Conservation (phyloP, 176 grass and related monocot species). For the Triticum turgidum region DNA sequence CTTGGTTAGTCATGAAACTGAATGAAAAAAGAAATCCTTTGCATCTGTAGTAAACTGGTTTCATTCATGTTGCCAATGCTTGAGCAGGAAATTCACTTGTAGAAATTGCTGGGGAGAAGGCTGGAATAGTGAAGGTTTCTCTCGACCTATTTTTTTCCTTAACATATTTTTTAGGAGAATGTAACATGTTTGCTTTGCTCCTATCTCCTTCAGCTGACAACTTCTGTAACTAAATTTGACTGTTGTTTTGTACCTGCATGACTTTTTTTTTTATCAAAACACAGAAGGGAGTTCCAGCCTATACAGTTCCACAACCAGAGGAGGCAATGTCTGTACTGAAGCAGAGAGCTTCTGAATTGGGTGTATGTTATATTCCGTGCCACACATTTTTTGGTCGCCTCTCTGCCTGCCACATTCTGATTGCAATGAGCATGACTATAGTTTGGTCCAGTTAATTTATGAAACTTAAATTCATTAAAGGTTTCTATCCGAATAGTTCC, state of each 20-base stretch:
- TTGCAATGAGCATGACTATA: constrained; percentile 2
- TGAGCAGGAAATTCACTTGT: constrained; percentile 81
- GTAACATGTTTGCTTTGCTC: not conserved
- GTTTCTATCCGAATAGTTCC: constrained; percentile 72
- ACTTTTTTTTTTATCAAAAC: not conserved
- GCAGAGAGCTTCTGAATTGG: constrained; percentile 81
- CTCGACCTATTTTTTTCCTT: constrained; percentile 2
- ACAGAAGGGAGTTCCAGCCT: constrained; percentile 78
- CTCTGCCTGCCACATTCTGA: not conserved
- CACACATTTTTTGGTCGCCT: constrained; percentile 31
- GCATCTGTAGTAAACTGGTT: constrained; percentile 23
- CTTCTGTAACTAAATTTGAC: constrained; percentile 14
- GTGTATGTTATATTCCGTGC: constrained; percentile 56
- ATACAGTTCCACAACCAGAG: constrained; percentile 81
- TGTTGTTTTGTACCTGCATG: constrained; percentile 4
- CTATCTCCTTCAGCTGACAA: constrained; percentile 3
- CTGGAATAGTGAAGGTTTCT: constrained; percentile 89
- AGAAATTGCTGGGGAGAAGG: constrained; percentile 93
- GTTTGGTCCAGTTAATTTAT: constrained; percentile 18
- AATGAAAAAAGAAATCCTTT: constrained; percentile 14
- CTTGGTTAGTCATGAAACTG: constrained; percentile 72
- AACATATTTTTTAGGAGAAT: not conserved
- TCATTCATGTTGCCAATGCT: not conserved
- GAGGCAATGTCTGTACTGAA: constrained; percentile 82
- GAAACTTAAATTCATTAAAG: constrained; percentile 44